Evolutionary conservation across 164 flowering plant genomes (phyloP), one percentile per base, ranked within the genome.

Genomic region (Stephania yunnanensis): DNA sequence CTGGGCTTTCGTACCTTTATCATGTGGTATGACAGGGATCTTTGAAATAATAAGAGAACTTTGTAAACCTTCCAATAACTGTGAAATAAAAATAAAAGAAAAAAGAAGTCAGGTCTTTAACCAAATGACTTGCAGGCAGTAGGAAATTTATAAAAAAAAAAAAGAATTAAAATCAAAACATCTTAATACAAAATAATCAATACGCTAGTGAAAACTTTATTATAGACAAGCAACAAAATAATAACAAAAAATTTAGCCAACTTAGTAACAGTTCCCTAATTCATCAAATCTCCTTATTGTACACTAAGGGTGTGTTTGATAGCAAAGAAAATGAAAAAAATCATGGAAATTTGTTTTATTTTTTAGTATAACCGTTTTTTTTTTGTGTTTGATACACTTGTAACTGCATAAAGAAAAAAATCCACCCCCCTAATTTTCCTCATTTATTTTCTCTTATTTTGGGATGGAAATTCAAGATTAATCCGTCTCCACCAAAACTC

Each of bases 61-160:
- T 63, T 83, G 83, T 42, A 83, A 30, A 25, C 85, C 85, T 77
- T 83, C 85, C 63, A 83, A 77, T 46, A 83, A 78, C 85, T 83
- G 85, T 42, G 77, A 36, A 36, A 52, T 71, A 36, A 10, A 75
- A 67, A 20, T 10, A 36, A 36, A 52, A 73, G 48, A 10, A 75
- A 67, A 20, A 50, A 20, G 9, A 15, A 42, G 48, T 20, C 6
- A 15, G 44, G 25, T 22, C 42, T 19, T 46, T 31, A 2, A 7
- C 10, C 31, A 10, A 17, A 25, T 25, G 25, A 10, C 10, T 45
- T 13, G 1, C 15, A 1, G 7, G 55, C 20, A 6, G 29, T 4
- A 25, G 45, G 12, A 61, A 20, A 61, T 61, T 4, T n/a, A n/a
- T n/a, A n/a, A 58, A 61, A 20, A 7, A 61, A 61, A 9, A 61